Evolutionary conservation across 202 grass and related monocot genomes (phyloP).

Genomic region (Hordeum pubiflorum): DNA sequence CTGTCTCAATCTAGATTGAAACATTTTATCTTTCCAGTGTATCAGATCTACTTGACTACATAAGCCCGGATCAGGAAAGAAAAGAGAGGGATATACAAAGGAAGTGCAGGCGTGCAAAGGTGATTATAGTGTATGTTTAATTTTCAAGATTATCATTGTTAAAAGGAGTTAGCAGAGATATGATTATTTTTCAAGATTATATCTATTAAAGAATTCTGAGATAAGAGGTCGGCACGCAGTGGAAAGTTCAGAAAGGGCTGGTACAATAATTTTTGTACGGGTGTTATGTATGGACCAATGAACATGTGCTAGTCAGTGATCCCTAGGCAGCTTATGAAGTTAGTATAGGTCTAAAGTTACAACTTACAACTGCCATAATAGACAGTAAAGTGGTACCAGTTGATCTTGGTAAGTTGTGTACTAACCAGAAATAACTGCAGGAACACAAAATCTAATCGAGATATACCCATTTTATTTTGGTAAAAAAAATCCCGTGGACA

Average conservation of each 20-base stretch:
- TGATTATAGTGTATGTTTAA: conserved; percentile 31
- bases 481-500: background rate
- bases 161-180: background rate
- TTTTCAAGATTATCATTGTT: conserved; percentile 13
- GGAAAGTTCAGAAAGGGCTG: background rate
- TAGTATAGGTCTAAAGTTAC: background rate
- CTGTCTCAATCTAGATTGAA: conserved; percentile 46
- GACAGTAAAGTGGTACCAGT: background rate
- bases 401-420: background rate
- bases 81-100: conserved; percentile 77
- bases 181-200: background rate
- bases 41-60: conserved; percentile 99
- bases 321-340: background rate
- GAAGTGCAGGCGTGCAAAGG: conserved; percentile 81
- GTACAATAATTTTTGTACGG: background rate
- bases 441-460: background rate
- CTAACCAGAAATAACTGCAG: background rate
- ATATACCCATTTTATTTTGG: background rate
- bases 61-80: conserved; percentile 87
- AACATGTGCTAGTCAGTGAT: background rate
- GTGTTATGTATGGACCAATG: background rate
- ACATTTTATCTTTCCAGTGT: conserved; percentile 66
- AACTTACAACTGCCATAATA: background rate
- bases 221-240: background rate
- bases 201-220: background rate